Evolutionary conservation across 345 rosid genomes (phyloP), one percentile per base, ranked within the genome.

Genomic region (Brassica incana): DNA sequence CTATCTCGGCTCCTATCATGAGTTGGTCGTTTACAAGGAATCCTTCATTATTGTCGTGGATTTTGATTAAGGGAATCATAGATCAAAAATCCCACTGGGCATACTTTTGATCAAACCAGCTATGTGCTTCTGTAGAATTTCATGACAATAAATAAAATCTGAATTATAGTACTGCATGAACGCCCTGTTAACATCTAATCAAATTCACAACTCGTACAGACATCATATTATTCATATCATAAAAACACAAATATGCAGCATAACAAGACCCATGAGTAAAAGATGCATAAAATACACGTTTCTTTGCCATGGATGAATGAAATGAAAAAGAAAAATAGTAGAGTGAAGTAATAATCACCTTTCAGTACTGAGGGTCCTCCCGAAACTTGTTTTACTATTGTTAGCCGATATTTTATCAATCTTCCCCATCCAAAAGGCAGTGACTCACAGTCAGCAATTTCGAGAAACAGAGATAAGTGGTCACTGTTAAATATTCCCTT

Each of bases 401-500:
- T 83, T 80, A 91, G 79, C 74, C 77, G 86, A 71, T 90, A 85
- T 65, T 84, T 93, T 0, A 91, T 88, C 36, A 81, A 86, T 86
- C 91, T 85, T 81, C 88, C 86, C 98, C 98, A 93, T 73, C 93
- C 95, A 76, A 83, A 83, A 2, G 97, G 89, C 84, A 91, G 52
- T 10, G 89, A 70, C 5, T 84, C 14, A 33, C 85, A 81, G 81
- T 90, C 92, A 0, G 87, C 93, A 76, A 87, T 92, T 69, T 88
- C 90, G 63, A 93, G 76, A 79, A 91, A 90, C 68, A 93, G 76
- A 79, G 92, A 88, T 81, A 93, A 74, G 78, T 88, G 84, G 67
- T 90, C 90, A 75, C 74, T 88, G 73, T 85, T 80, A 78, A 16
- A 16, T 54, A 87, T 85, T 76, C 97, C 97, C 62, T 87, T 90